A percentile compares a stretch with the other conserved stretches of the same genome.
phyloP scores from a whole-genome alignment of 2,329 filamentous ascomycete genomes.

The Cytospora piceicola region DNA sequence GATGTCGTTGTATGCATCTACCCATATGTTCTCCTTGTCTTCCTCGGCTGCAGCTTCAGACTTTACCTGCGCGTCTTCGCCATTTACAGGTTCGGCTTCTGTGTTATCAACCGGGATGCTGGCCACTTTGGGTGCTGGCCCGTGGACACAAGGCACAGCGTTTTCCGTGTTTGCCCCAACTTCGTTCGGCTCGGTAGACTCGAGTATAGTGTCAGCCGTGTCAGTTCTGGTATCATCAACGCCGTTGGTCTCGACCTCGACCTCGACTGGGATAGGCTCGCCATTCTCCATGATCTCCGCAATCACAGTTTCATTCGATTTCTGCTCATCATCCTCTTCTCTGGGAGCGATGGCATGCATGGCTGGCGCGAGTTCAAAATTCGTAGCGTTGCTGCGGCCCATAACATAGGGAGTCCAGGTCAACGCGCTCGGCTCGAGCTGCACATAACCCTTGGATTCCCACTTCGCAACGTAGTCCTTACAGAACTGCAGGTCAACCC shows the following conservation, averaged over 20 bases:
- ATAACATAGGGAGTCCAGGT: slow-evolving; percentile 98
- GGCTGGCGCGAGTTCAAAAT: slow-evolving; percentile 80
- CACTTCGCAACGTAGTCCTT: slow-evolving; percentile 86
- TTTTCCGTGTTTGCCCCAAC: slow-evolving; percentile 28
- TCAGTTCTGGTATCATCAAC: slow-evolving; percentile 22
- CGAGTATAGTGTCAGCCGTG: slow-evolving; percentile 38
- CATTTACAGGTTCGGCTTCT: background rate
- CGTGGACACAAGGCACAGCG: slow-evolving; percentile 25
- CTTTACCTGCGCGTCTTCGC: slow-evolving; percentile 17
- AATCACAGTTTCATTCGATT: slow-evolving; percentile 39
- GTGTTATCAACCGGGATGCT: slow-evolving; percentile 2
- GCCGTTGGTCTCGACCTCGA: slow-evolving; percentile 12
- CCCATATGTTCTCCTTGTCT: slow-evolving; percentile 45
- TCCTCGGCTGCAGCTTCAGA: slow-evolving; percentile 35
- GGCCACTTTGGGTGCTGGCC: background rate
- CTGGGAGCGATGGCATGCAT: slow-evolving; percentile 86
- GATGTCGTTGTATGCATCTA: slow-evolving; percentile 57
- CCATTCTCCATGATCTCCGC: slow-evolving; percentile 40
- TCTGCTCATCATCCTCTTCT: slow-evolving; percentile 67
- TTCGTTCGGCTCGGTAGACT: slow-evolving; percentile 47
- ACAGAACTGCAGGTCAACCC: slow-evolving; percentile 85
- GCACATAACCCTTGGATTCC: slow-evolving; percentile 86
- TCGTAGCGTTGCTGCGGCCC: slow-evolving; percentile 80
- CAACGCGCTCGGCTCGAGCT: slow-evolving; percentile 76
- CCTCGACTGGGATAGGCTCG: slow-evolving; percentile 37